phyloP scores from a whole-genome alignment of 768 basidiomycete species.

The Mycena epipterygia region DNA sequence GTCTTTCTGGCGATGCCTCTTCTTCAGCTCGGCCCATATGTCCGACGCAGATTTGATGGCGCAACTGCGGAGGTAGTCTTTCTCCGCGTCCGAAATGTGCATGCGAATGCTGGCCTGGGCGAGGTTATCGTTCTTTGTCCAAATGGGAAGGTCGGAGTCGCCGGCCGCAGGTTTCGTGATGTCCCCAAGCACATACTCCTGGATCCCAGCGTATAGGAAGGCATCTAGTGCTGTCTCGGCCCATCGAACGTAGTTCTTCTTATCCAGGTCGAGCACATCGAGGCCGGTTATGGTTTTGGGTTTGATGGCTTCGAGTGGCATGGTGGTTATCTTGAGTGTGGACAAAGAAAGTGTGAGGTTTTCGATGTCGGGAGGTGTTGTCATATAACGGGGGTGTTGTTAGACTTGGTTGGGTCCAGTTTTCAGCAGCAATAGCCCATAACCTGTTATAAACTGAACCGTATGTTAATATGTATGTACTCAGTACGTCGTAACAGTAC shows the following conservation, averaged over 20 bases:
- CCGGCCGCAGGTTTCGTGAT: neutral
- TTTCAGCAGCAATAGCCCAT: conserved; percentile 14
- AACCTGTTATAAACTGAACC: neutral
- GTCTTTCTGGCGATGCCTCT: conserved; percentile 34
- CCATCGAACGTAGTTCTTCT: conserved; percentile 6
- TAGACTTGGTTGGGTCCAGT: neutral
- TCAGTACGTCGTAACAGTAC: neutral
- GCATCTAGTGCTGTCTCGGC: neutral
- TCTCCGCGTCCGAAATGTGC: neutral
- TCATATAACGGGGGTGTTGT: neutral
- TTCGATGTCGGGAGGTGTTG: no score
- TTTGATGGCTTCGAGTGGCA: neutral
- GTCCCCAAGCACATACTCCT: neutral
- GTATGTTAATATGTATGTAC: neutral
- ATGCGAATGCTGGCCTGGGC: conserved; percentile 3
- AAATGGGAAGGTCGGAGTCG: neutral
- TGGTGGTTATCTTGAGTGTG: neutral
- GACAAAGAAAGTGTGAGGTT: neutral
- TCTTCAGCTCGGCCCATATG: conserved; percentile 30
- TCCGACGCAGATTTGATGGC: neutral
- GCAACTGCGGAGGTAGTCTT: neutral
- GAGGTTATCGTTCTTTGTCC: conserved; percentile 13
- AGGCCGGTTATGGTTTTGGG: neutral
- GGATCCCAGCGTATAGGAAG: neutral
- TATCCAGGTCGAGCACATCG: neutral